Conservation (phyloP, 2,329 filamentous ascomycete genomes). For the Calonectria pseudoreteaudii region DNA sequence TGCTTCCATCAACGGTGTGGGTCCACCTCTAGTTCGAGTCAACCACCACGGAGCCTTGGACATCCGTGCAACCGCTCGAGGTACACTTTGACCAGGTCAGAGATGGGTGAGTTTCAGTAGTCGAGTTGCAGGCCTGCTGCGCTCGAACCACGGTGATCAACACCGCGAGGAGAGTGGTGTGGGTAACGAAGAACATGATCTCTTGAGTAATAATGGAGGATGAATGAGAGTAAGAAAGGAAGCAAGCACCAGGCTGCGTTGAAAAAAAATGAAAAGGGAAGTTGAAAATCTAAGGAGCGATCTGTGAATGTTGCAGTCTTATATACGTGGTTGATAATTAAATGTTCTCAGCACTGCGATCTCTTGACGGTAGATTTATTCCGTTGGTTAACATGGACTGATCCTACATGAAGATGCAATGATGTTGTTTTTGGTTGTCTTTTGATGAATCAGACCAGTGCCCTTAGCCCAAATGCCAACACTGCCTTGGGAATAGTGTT, state of each 20-base stretch:
- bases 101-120: conserved; percentile 62
- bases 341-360: neutral
- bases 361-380: neutral
- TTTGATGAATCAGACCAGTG: neutral
- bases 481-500: neutral
- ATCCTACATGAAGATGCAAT: too few relatives aligned
- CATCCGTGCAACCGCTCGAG: conserved; percentile 60
- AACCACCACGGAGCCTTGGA: conserved; percentile 63
- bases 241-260: conserved; percentile 33
- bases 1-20: conserved; percentile 57
- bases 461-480: neutral
- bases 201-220: neutral
- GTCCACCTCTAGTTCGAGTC: conserved; percentile 73
- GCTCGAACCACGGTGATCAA: conserved; percentile 47
- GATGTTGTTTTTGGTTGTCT: neutral
- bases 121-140: conserved; percentile 62
- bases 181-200: neutral
- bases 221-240: conserved; percentile 16
- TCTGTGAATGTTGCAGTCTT: neutral
- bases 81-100: conserved; percentile 66
- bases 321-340: neutral
- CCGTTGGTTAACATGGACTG: neutral
- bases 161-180: conserved; percentile 38
- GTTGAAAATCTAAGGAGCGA: neutral
- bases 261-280: conserved; percentile 12